Conservation (phyloP, 192 early-diverging fungal species). For the Backusella macrospora region DNA sequence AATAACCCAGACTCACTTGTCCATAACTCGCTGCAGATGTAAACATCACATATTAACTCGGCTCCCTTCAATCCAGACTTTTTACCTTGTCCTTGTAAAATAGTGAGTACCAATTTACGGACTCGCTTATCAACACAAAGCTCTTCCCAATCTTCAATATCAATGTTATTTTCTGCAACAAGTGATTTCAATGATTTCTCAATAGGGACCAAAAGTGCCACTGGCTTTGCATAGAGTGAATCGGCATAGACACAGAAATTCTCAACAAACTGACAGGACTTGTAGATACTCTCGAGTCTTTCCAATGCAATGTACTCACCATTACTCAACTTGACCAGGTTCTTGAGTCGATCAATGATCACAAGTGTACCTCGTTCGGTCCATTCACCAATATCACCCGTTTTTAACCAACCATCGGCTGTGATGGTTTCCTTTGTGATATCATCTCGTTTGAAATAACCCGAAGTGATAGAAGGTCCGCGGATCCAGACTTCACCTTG, state of each 20-base stretch:
- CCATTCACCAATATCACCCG: slow-evolving; percentile 91
- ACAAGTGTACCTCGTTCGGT: slow-evolving; percentile 70
- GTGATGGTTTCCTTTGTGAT: slow-evolving; percentile 69
- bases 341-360: slow-evolving; percentile 92
- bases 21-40: slow-evolving; percentile 81
- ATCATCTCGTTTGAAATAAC: slow-evolving; percentile 78
- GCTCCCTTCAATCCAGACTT: slow-evolving; percentile 67
- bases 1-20: slow-evolving; percentile 77
- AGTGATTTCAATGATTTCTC: slow-evolving; percentile 57
- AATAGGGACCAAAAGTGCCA: slow-evolving; percentile 75
- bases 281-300: slow-evolving; percentile 90
- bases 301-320: slow-evolving; percentile 96
- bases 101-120: slow-evolving; percentile 47
- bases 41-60: slow-evolving; percentile 74
- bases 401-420: slow-evolving; percentile 83
- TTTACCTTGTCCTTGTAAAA: slow-evolving; percentile 58
- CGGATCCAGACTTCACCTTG: slow-evolving; percentile 86
- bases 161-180: slow-evolving; percentile 47
- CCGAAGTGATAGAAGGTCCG: slow-evolving; percentile 75
- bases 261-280: slow-evolving; percentile 65
- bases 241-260: slow-evolving; percentile 82
- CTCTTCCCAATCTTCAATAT: slow-evolving; percentile 47
- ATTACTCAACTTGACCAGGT: slow-evolving; percentile 88
- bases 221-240: slow-evolving; percentile 67
- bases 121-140: slow-evolving; percentile 61